Percentiles rank a stretch among this genome's conserved stretches.
phyloP scores from a whole-genome alignment of 208 protist genomes.

The Leishmania amazonensis region DNA sequence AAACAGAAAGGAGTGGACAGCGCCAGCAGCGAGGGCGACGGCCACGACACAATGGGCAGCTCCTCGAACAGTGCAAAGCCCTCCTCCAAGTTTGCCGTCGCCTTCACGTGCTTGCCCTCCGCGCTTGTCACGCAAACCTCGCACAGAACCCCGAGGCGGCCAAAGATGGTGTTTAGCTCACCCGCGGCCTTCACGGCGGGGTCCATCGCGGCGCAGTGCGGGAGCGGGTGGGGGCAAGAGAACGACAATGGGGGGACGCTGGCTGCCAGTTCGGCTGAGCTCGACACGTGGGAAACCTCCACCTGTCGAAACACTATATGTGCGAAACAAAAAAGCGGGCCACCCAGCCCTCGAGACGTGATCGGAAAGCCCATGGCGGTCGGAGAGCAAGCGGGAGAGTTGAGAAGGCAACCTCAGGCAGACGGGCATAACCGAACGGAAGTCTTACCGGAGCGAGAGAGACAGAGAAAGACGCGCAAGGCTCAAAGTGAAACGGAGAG shows the following conservation, averaged over 20 bases:
- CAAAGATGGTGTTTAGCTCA: conserved; percentile 64
- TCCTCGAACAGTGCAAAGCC: conserved; percentile 70
- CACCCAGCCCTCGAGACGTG: neutral
- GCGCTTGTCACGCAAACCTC: conserved; percentile 38
- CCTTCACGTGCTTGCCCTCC: conserved; percentile 73
- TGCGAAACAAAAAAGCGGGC: neutral
- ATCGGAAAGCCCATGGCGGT: neutral
- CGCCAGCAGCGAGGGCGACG: conserved; percentile 36
- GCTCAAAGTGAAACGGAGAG: neutral
- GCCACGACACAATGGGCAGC: conserved; percentile 77
- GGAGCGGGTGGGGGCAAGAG: conserved; percentile 5
- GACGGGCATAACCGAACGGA: neutral
- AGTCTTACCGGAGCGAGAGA: neutral
- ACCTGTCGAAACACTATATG: neutral
- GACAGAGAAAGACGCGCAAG: neutral
- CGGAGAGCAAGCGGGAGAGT: neutral
- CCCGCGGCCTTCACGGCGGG: conserved; percentile 45
- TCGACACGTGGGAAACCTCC: neutral
- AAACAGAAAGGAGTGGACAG: conserved; percentile 61
- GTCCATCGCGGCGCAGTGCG: conserved; percentile 36
- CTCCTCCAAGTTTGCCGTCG: conserved; percentile 42
- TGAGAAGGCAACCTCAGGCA: neutral
- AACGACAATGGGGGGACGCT: conserved; percentile 8
- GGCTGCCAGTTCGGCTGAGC: neutral
- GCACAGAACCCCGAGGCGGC: conserved; percentile 56